These are phyloP conservation scores for Citrus mangshanensis DNA, from an alignment of 345 rosid genomes.

Conservation along the genomic window DNA sequence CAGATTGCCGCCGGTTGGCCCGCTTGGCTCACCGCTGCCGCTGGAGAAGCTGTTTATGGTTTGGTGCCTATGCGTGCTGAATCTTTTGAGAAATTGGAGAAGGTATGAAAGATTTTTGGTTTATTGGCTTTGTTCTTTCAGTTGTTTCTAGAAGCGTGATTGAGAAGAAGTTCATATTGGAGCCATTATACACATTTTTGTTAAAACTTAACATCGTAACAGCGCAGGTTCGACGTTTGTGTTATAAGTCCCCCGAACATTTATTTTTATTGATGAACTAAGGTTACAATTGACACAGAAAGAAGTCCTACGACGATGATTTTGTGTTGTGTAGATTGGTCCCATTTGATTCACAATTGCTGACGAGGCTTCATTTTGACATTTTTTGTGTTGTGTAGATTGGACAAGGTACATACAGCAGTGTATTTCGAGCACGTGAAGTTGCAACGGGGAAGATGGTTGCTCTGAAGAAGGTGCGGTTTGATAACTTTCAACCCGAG, in stretches of 20 bases:
- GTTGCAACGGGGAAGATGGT: constrained; percentile 63
- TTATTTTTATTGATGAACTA: neutral
- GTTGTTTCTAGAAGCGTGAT: neutral
- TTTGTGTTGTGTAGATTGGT: no score
- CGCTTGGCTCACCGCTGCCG: constrained; percentile 62
- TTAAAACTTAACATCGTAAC: neutral
- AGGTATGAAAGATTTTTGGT: constrained; percentile 33
- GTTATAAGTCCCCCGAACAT: neutral
- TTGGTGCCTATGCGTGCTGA: constrained; percentile 74
- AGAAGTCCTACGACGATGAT: neutral
- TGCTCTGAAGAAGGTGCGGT: constrained; percentile 76
- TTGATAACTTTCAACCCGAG: constrained; percentile 68
- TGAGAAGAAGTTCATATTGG: neutral
- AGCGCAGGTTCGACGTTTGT: neutral
- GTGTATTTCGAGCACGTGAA: constrained; percentile 71
- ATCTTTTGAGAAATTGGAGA: constrained; percentile 69
- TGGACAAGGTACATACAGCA: constrained; percentile 92
- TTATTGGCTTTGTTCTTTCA: neutral
- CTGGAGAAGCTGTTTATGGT: constrained; percentile 67
- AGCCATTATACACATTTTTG: neutral
- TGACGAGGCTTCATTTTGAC: constrained; percentile 10
- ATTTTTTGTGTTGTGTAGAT: constrained; percentile 37
- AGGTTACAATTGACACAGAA: neutral
- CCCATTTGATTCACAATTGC: neutral
- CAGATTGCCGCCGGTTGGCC: constrained; percentile 81